Evolutionary conservation across 1,139 yeast genomes (phyloP), one percentile per base, ranked within the genome.

Genomic region (Suhomyces yuchorum): DNA sequence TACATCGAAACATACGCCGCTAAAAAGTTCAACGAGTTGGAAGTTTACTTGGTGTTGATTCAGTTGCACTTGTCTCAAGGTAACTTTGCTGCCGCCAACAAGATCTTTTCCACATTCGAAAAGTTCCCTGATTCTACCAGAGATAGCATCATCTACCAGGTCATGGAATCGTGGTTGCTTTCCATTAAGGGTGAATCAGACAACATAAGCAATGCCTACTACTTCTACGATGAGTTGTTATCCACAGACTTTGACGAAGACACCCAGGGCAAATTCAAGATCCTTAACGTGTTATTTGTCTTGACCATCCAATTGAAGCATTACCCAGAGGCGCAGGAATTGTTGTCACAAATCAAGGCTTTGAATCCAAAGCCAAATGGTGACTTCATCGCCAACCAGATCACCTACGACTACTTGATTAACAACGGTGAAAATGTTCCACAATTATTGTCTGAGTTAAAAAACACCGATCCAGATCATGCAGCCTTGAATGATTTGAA

Each of bases 171-270:
- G 15, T 84, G 88, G 84, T 71, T 82, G 18, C 73, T 77, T 49
- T 67, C 85, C 44, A 64, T 75, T 33, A 72, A 70, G 56, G 87
- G 86, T 42, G 84, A 81, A 47, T 76, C 81, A 22, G 79, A 77
- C 50, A 71, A 77, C 54, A 77, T 82, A 53, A 85, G 78, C 63
- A 81, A 81, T 54, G 74, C 87, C 2, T 82, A 77, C 67, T 87
- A 84, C 65, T 85, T 87, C 57, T 87, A 80, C 64, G 93, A 87
- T 63, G 95, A 87, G 66, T 71, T 84, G 48, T 75, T 84, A 46
- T 78, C 81, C 42, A 63, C 73, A 22, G 76, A 73, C 50, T 72
- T 70, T 47, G 75, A 72, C 28, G 67, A 65, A 43, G 78, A 74
- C 48, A 53, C 61, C 8, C 63, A 60, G 40, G 76, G 77, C 28